Base-by-base conservation (phyloP, 148 eudicot genomes). In the Rhododendron williamsianum region DNA sequence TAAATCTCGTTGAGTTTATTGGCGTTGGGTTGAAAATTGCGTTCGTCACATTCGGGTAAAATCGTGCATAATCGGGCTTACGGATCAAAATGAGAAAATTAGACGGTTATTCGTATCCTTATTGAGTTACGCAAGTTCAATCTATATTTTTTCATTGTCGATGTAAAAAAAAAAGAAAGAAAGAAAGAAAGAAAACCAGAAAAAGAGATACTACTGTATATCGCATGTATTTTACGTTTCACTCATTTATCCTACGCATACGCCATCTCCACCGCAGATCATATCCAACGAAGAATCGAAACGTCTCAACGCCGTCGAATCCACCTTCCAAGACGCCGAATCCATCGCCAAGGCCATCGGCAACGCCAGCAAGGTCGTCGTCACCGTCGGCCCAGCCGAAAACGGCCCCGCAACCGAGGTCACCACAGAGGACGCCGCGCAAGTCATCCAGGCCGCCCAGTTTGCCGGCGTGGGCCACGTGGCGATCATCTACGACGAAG, bases 261-360 rank as follows among this genome's bases (percentile, higher is more conserved):
- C 11, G 21, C 48, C 48, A 76, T 85, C 46, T n/a, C 30, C 79
- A 7, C 43, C 89, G 69, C 96, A 97, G 99, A 91, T 97, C 74
- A 94, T 97, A 85, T 95, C 98, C 6, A 91, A 87, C 6, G 98
- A 94, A 11, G 98, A 97, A 89, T 87, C 93, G 81, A 97, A 90
- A 56, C 96, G 99, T 54, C 92, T 97, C 36, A 97, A 97, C 84
- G 99, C 99, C 0, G 99, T 97, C 0, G 91, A 93, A 85, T 95
- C 99, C 84, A 85, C 74, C 63, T 95, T 93, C 85, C 86, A 92
- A 33, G 92, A 94, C 73, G 89, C 98, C 15, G 95, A 95, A 84
- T 89, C 98, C 48, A 93, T 95, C 3, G 99, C 99, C 4, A 97
- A 92, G 82, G 93, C 99, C 54, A 97, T 97, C 49, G 99, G 99